phyloP scores from a whole-genome alignment of 176 grass and related monocot species.

The Chloris gayana region DNA sequence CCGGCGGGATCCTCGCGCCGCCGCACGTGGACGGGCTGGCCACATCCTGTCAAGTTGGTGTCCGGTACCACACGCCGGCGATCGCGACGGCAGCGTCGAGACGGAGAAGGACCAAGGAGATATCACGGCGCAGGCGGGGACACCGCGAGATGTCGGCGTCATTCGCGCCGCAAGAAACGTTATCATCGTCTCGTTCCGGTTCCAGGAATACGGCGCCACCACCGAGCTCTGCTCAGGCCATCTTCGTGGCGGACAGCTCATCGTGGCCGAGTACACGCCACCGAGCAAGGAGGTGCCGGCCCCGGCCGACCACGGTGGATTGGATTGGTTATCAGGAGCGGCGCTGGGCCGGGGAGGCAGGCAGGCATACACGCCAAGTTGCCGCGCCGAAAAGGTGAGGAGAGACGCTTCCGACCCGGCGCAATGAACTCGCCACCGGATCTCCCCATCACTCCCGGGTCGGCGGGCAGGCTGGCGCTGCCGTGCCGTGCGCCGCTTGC shows the following conservation, averaged over 20 bases:
- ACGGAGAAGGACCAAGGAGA: background rate
- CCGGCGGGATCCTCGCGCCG: constrained; percentile 11
- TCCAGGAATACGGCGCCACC: background rate
- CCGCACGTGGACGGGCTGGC: constrained; percentile 16
- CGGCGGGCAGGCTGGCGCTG: background rate
- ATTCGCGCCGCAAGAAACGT: background rate
- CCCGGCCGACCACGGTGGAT: constrained; percentile 12
- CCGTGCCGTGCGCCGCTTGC: background rate
- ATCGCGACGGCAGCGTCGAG: background rate
- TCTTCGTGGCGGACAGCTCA: constrained; percentile 20
- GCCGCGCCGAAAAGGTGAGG: background rate
- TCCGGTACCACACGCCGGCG: background rate
- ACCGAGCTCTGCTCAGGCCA: background rate
- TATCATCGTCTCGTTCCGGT: background rate
- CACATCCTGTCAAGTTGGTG: background rate
- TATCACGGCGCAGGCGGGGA: background rate
- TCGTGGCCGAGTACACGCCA: background rate
- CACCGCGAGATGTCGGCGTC: background rate
- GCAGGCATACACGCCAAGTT: background rate
- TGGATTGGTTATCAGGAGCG: too few species aligned
- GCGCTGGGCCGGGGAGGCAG: background rate
- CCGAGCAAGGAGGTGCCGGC: background rate
- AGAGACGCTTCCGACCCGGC: background rate
- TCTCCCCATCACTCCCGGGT: background rate
- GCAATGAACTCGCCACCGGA: background rate